Conservation (phyloP, 768 basidiomycete genomes). For the Termitomyces sp. region DNA sequence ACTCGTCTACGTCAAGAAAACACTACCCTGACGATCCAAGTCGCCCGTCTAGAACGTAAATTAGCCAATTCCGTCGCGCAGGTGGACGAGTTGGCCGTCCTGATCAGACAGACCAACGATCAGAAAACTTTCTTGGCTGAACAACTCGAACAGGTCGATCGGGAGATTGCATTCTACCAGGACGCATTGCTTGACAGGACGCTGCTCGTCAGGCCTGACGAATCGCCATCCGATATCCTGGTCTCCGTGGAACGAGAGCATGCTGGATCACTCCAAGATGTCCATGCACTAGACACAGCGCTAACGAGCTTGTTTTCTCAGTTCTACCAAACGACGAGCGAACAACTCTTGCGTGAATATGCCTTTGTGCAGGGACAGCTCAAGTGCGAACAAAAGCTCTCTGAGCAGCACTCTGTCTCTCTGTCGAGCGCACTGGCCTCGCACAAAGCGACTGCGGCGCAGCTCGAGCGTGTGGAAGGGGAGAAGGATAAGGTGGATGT, state of each 20-base stretch:
- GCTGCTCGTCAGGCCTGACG: neutral
- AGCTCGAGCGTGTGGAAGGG: conserved; percentile 36
- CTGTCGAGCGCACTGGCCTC: conserved; percentile 37
- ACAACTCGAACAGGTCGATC: conserved; percentile 29
- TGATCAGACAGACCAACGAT: conserved; percentile 56
- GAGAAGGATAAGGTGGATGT: conserved; percentile 24
- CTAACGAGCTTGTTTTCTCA: conserved; percentile 18
- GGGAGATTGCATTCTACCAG: conserved; percentile 29
- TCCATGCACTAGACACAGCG: conserved; percentile 7
- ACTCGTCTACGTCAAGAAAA: conserved; percentile 38
- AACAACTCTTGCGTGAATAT: conserved; percentile 32
- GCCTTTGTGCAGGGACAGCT: conserved; percentile 26
- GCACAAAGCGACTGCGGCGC: conserved; percentile 37
- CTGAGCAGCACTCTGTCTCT: conserved; percentile 30
- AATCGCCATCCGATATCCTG: neutral
- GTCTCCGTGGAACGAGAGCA: conserved; percentile 7
- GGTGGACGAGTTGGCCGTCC: conserved; percentile 57
- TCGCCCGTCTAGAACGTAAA: conserved; percentile 61
- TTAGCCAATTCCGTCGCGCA: conserved; percentile 66
- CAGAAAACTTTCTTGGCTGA: conserved; percentile 42
- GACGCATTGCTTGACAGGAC: neutral
- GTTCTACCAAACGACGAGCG: conserved; percentile 34
- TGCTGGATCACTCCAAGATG: neutral
- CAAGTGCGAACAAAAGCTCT: conserved; percentile 21
- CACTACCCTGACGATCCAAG: conserved; percentile 34